Base-by-base conservation (phyloP, 2,329 filamentous ascomycete species). In the Sordariomycetes sp. region DNA sequence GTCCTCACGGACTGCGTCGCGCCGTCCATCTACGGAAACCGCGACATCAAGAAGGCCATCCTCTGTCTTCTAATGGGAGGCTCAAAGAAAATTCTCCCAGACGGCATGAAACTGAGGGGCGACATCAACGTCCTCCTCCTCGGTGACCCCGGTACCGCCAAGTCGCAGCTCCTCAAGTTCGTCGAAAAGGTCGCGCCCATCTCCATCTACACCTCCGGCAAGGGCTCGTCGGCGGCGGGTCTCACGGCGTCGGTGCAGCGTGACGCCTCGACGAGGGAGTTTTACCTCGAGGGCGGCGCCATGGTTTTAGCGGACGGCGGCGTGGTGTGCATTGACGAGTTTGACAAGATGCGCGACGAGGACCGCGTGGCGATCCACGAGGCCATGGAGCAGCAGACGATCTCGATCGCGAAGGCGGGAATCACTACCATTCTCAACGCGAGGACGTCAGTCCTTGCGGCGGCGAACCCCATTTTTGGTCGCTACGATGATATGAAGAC, bases 301-400 rank as follows among this genome's bases (percentile, higher is more conserved):
- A 97, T 99, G 94, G 94, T 99, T 3, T 82, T 99, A 20, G 94
- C 94, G 3, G 94, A 99, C 63, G 91, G 91, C 2, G 94, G 94
- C 64, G 92, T 97, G 1, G 94, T 97, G 10, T 97, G 94, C 71
- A 99, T 99, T 64, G 94, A 99, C 67, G 94, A 99, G 72, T 99
- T 99, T 67, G 94, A 99, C 75, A 99, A 99, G 77, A 99, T 99
- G 94, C 82, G 94, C 61, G 94, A 99, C 68, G 94, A 99, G 70
- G 94, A 99, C 65, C 82, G 94, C 64, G 94, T 97, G 7, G 94
- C 94, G 1, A 99, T 99, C 63, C 94, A 99, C 77, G 94, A 99
- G 80, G 94, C 94, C 59, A 99, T 99, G 94, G 94, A 99, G 69
- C 94, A 99, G 74, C 94, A 99, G 71, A 99, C 94, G 0, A 99